Evolutionary conservation across 305 asterid genomes (phyloP), one percentile per base, ranked within the genome.

Genomic region (Nicotiana rustica): DNA sequence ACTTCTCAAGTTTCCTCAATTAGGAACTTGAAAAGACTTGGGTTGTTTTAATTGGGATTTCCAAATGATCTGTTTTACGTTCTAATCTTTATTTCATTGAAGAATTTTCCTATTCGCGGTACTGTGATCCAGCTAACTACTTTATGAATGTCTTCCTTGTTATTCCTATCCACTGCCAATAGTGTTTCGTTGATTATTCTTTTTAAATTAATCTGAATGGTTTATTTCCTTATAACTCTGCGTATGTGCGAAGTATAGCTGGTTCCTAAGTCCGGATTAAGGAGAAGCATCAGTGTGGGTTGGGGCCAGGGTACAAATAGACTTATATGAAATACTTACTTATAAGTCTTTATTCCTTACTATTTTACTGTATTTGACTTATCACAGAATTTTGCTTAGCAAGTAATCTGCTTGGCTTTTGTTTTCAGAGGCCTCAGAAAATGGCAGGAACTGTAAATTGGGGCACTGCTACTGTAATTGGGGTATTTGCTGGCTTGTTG

Each of bases 391-490:
- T 25, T 49, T 75, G 29, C 79, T 3, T 49, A 47, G 44, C 64
- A 75, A 8, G 31, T 75, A 29, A 31, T 10, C 6, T 1, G 31
- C 17, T 76, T 76, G 66, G 33, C 10, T 17, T 76, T 55, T 55
- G 17, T 62, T 66, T 80, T 80, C 85, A 91, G 94, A 86, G 86
- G 83, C 73, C 88, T 41, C 86, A 86, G 35, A 93, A 88, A 83
- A 8, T 91, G 87, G 94, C 93, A 47, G 97, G 98, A 73, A 93
- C 94, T 19, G 97, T 89, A 80, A 92, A 91, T 83, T 92, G 97
- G 97, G 99, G 97, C 57, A 86, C 99, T 47, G 96, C 97, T 55
- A 92, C 97, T 59, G 93, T 93, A 12, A 80, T 93, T 85, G 98
- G 96, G 80, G 84, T 96, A 65, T 94, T 96, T 89, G 95, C 98